phyloP scores from a whole-genome alignment of 2,329 filamentous ascomycete species.

The Ophiostoma triangulosporum region DNA sequence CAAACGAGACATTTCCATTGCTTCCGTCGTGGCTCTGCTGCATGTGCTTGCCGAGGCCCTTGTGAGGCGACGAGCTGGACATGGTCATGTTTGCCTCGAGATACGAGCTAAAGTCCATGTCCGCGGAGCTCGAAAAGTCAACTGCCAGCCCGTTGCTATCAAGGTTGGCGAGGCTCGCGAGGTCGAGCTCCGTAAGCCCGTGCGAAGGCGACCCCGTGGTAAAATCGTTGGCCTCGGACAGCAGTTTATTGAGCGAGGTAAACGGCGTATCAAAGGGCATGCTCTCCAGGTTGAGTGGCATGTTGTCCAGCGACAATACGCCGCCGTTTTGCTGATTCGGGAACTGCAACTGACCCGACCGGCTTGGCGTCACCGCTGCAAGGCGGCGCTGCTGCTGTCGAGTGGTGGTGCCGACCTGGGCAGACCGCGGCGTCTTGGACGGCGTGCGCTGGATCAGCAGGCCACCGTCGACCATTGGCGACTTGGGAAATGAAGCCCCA shows the following conservation, averaged over 20 bases:
- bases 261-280: slow-evolving; percentile 40
- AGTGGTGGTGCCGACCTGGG: slow-evolving; percentile 19
- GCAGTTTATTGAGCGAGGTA: slow-evolving; percentile 48
- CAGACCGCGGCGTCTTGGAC: slow-evolving; percentile 26
- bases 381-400: slow-evolving; percentile 24
- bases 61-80: slow-evolving; percentile 33
- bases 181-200: slow-evolving; percentile 29
- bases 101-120: slow-evolving; percentile 35
- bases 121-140: neutral
- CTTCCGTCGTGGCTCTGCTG: neutral
- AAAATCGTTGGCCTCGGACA: slow-evolving; percentile 41
- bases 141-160: slow-evolving; percentile 22
- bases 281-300: slow-evolving; percentile 21
- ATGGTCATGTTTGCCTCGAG: slow-evolving; percentile 33
- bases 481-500: slow-evolving; percentile 24
- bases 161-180: slow-evolving; percentile 26
- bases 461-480: slow-evolving; percentile 28
- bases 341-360: neutral
- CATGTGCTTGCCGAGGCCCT: neutral
- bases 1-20: slow-evolving; percentile 15
- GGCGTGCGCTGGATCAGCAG: slow-evolving; percentile 33
- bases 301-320: slow-evolving; percentile 19
- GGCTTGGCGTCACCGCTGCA: slow-evolving; percentile 4
- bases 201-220: slow-evolving; percentile 25
- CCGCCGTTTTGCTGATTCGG: neutral